Evolutionary conservation across 768 basidiomycete species (phyloP).

Genomic region (Mycena alexandri): DNA sequence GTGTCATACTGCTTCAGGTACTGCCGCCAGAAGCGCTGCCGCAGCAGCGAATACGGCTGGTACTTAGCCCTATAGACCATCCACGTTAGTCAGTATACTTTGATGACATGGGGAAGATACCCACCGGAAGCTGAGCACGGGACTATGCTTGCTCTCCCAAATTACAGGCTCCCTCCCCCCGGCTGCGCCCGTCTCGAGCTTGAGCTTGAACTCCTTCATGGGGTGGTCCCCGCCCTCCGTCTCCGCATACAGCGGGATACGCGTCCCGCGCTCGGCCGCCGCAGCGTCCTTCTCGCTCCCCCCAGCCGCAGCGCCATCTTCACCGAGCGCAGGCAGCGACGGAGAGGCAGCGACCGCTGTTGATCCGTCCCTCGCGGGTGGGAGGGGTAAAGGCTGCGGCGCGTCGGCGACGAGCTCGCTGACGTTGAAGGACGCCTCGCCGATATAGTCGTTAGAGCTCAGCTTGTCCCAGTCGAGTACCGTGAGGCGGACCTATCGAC

Average conservation of each 20-base stretch:
- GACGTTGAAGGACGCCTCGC: constrained; percentile 80
- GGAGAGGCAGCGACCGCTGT: constrained; percentile 10
- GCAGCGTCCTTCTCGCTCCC: constrained; percentile 10
- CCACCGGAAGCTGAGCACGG: constrained; percentile 76
- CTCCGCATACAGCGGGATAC: constrained; percentile 60
- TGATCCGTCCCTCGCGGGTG: not conserved
- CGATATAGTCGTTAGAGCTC: constrained; percentile 89
- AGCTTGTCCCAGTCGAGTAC: constrained; percentile 98
- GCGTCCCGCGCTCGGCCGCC: constrained; percentile 57
- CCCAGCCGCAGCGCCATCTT: not conserved
- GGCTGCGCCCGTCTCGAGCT: constrained; percentile 51
- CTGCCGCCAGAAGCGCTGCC: constrained; percentile 91
- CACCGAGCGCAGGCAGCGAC: constrained; percentile 15
- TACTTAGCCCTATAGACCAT: constrained; percentile 81
- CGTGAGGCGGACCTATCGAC: constrained; percentile 76
- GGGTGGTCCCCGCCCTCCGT: constrained; percentile 66
- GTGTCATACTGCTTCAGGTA: constrained; percentile 92
- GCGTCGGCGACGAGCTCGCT: constrained; percentile 76
- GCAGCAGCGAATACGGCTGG: constrained; percentile 93
- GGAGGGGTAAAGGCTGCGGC: constrained; percentile 62
- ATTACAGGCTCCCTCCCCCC: constrained; percentile 67
- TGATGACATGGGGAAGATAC: constrained; percentile 34
- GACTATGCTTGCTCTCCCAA: constrained; percentile 82
- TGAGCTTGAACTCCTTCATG: constrained; percentile 82
- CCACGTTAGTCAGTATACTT: not conserved